Evolutionary conservation across 1,284 basidiomycete genomes (phyloP), one percentile per base, ranked within the genome.

Genomic region (Ustilago esculenta): DNA sequence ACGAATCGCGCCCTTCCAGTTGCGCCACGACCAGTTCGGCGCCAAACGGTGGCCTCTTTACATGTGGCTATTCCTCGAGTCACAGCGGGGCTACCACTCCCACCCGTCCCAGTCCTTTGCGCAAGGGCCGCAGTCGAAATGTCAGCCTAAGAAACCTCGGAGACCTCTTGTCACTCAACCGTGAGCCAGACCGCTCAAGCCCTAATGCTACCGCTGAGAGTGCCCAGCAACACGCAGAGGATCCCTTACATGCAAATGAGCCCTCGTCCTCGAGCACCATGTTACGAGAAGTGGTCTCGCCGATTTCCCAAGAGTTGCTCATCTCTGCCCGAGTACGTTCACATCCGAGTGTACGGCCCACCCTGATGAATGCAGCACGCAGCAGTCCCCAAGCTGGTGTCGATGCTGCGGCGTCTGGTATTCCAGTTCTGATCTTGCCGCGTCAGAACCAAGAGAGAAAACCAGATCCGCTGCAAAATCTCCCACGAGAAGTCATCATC

Each of bases 31-130:
- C 37, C 23, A 48, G 46, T 40, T 52, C 50, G 27, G 48, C 56
- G 20, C 46, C 56, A 4, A 65, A 58, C 25, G 63, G 61, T 30
- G 68, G 68, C n/a, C 57, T 71, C 21, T 71, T 66, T 40, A 66
- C 61, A 8, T 70, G 67, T 29, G 67, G 67, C 9, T 70, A 65
- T 45, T 15, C 39, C 9, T 37, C 53, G 8, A 55, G n/a, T 12
- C 57, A 50, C 17, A 71, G 61, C 42, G 68, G 68, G 1, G 43
- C 68, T 2, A 43, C 50, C 0, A 61, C 68, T 2, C 68, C 68
- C 0, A 66, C 47, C 15, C 49, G 50, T 12, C 29, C 50, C 1
- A 41, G 57, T 20, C 41, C 39, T 9, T 23, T 30, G 37, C 45
- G 40, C 34, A 65, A 61, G 34, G 41, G 44, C 5, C 53, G 53